Evolutionary conservation across 352 stramenopile genomes (phyloP), one percentile per base, ranked within the genome.

Genomic region (Phytopythium vexans): DNA sequence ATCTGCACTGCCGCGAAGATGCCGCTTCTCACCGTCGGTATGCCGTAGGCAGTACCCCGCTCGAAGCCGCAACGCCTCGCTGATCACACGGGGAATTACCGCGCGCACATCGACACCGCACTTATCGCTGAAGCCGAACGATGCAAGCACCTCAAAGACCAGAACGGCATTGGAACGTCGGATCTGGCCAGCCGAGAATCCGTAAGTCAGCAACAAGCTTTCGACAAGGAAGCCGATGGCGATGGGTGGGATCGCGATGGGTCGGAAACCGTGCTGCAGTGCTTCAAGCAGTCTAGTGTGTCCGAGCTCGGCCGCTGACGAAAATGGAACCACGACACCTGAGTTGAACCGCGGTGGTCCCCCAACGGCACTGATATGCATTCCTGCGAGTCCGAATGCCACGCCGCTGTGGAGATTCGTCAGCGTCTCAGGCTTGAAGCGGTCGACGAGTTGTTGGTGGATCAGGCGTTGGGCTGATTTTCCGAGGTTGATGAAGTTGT

Each of bases 241-340:
- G 3, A 62, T 55, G 6, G 47, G 44, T 46, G 54, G 46, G 11
- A 80, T 41, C 15, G 64, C 60, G 12, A 77, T 40, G 33, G 72
- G 37, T 8, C 64, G 61, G 34, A 79, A 77, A 12, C 63, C 56
- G 5, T 59, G 66, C 14, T 58, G 52, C 38, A 77, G 54, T 6
- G 72, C 68, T 10, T 51, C 47, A 3, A 75, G 15, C 15, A 77
- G 48, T 0, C 52, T 44, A 7, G 64, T 74, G 1, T 9, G 36
- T 1, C 46, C 14, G 11, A 73, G 27, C 31, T 47, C 38, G 1
- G 35, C n/a, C 8, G 9, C 33, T 34, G 65, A 64, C 4, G 39
- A 12, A 6, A 82, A 58, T 6, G 70, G 61, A 6, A 73, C 52
- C 34, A 80, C 67, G 36, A 82, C 52, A 1, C 49, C 61, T 1